These are phyloP conservation scores for Vitellaria paradoxa DNA, from an alignment of 179 eudicot genomes.

Conservation along the genomic window DNA sequence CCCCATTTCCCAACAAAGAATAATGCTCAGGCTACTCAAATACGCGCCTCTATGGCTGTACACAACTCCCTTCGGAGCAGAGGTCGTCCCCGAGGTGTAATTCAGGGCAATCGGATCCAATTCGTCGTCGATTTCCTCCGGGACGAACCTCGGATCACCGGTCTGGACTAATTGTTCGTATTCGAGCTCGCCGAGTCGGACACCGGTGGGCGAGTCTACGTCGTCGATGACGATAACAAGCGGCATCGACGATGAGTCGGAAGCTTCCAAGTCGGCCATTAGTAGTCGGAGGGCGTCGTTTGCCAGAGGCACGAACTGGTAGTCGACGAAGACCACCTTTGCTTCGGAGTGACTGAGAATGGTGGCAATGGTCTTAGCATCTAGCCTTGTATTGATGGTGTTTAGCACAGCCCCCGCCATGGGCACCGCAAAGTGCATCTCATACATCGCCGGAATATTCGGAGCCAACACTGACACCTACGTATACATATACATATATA, in stretches of 20 bases:
- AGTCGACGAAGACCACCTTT: conserved; percentile 53
- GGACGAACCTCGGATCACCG: conserved; percentile 32
- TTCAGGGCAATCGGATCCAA: conserved; percentile 67
- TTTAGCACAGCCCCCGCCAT: conserved; percentile 70
- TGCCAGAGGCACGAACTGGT: conserved; percentile 40
- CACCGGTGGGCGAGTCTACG: conserved; percentile 31
- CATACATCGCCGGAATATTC: conserved; percentile 63
- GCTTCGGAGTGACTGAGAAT: conserved; percentile 52
- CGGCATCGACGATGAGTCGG: conserved; percentile 27
- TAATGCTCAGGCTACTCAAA: conserved; percentile 49
- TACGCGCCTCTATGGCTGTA: conserved; percentile 76
- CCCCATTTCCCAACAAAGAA: conserved; percentile 64
- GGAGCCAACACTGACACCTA: conserved; percentile 73
- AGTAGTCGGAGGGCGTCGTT: conserved; percentile 37
- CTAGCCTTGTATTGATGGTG: conserved; percentile 54
- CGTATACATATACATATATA: not conserved
- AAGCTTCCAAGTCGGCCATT: not conserved
- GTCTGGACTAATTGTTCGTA: conserved; percentile 39
- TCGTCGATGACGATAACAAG: conserved; percentile 50
- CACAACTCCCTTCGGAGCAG: conserved; percentile 70
- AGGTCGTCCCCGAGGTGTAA: conserved; percentile 76
- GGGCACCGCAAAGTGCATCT: conserved; percentile 70
- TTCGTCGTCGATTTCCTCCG: conserved; percentile 32
- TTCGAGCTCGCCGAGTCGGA: conserved; percentile 34
- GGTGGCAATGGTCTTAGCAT: conserved; percentile 39